Conservation (phyloP, 139 green algal genomes). For the Chlamydomonas asymmetrica region DNA sequence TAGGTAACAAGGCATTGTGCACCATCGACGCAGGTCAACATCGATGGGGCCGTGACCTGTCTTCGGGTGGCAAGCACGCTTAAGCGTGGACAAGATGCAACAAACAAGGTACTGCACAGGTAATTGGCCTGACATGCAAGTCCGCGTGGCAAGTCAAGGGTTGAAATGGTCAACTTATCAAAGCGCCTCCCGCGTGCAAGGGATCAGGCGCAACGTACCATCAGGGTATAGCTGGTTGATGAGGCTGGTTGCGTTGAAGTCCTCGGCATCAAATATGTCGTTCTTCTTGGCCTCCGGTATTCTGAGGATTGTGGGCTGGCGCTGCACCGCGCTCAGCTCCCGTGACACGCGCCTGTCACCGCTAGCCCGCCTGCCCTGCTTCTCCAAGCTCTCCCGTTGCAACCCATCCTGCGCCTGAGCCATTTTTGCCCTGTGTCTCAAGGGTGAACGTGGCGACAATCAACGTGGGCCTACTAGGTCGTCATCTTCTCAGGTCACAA, state of each 20-base stretch:
- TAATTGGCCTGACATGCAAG: background rate
- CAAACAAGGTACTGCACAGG: background rate
- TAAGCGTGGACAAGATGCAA: background rate
- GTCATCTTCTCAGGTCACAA: too few relatives aligned
- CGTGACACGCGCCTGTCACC: too few relatives aligned
- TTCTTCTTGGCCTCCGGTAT: background rate
- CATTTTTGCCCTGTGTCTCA: too few relatives aligned
- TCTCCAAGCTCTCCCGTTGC: too few relatives aligned
- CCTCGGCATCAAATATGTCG: conserved; percentile 62
- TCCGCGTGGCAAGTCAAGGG: background rate
- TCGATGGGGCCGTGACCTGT: too few relatives aligned
- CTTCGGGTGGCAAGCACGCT: too few relatives aligned
- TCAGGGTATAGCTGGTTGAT: conserved; percentile 90
- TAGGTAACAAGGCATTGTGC: background rate
- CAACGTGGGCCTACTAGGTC: too few relatives aligned
- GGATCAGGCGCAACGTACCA: too few relatives aligned
- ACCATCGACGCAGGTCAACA: background rate
- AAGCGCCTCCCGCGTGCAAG: background rate
- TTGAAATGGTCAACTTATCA: conserved; percentile 1
- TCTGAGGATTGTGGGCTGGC: conserved; percentile 4
- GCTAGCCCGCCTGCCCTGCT: too few relatives aligned
- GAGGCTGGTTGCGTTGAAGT: conserved; percentile 80
- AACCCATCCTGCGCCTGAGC: too few relatives aligned
- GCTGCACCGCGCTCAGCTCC: too few relatives aligned
- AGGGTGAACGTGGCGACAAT: too few relatives aligned